Evolutionary conservation across 2,329 filamentous ascomycete genomes (phyloP).

Genomic region (Xylaria sp.): DNA sequence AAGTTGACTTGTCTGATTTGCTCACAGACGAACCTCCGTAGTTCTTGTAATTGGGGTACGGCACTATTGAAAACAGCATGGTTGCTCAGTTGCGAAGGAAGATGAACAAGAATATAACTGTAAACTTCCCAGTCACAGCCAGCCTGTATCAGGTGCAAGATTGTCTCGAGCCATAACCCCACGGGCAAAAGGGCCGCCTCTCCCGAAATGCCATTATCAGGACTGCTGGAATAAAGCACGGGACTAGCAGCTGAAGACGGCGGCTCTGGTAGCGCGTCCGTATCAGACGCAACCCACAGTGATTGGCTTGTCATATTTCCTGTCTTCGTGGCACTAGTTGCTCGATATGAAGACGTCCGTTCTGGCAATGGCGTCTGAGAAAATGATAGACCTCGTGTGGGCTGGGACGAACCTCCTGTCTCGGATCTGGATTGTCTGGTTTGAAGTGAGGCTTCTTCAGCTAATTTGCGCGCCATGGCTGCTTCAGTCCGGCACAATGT

Average conservation of each 20-base stretch:
- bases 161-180: constrained; percentile 77
- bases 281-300: constrained; percentile 68
- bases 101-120: constrained; percentile 86
- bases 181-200: constrained; percentile 64
- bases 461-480: constrained; percentile 61
- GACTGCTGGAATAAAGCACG: constrained; percentile 58
- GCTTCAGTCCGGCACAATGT: constrained; percentile 73
- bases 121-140: constrained; percentile 91
- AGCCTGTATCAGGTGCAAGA: constrained; percentile 77
- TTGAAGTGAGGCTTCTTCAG: constrained; percentile 61
- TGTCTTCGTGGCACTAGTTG: constrained; percentile 54
- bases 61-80: constrained; percentile 83
- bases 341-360: constrained; percentile 54
- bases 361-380: constrained; percentile 59
- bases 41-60: constrained; percentile 76
- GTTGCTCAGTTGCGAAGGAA: constrained; percentile 89
- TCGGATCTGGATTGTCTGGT: constrained; percentile 59
- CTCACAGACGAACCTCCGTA: constrained; percentile 82
- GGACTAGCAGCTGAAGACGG: constrained; percentile 60
- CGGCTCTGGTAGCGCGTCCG: constrained; percentile 62
- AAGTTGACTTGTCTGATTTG: constrained; percentile 82
- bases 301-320: constrained; percentile 56
- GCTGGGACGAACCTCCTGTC: constrained; percentile 53
- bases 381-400: constrained; percentile 64
- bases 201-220: constrained; percentile 39